phyloP scores from a whole-genome alignment of 257 asterid species.

The Prunella vulgaris region DNA sequence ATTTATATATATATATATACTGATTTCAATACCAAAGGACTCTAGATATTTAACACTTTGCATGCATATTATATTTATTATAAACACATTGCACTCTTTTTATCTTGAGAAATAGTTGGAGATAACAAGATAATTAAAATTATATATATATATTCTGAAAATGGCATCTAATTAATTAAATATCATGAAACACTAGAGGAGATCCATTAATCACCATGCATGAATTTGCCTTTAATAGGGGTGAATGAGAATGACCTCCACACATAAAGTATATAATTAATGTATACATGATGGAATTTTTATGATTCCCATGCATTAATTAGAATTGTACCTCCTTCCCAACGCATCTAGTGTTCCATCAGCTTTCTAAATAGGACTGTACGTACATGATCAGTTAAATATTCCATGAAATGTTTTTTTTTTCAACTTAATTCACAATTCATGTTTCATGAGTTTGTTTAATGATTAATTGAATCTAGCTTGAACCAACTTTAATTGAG shows the following conservation, averaged over 20 bases:
- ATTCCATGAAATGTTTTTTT: too few species aligned
- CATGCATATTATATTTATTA: not conserved
- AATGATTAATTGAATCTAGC: too few species aligned
- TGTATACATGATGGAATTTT: slow-evolving; percentile 6
- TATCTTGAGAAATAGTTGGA: not conserved
- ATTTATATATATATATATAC: too few species aligned
- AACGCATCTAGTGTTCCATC: not conserved
- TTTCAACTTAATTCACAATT: too few species aligned
- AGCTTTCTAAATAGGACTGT: not conserved
- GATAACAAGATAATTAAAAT: not conserved
- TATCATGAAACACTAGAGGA: too few species aligned
- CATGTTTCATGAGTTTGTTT: too few species aligned
- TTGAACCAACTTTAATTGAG: too few species aligned
- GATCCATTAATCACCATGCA: not conserved
- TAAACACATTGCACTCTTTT: not conserved
- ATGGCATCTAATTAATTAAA: too few species aligned
- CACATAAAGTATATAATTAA: not conserved
- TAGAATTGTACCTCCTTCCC: not conserved
- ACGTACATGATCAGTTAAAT: too few species aligned
- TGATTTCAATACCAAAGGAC: too few species aligned
- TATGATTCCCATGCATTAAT: slow-evolving; percentile 11
- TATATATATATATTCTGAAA: not conserved
- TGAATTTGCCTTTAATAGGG: not conserved
- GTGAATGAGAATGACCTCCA: not conserved
- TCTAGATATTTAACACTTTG: not conserved